Evolutionary conservation across 164 flowering plant genomes (phyloP).

Genomic region (Aristolochia fimbriata): DNA sequence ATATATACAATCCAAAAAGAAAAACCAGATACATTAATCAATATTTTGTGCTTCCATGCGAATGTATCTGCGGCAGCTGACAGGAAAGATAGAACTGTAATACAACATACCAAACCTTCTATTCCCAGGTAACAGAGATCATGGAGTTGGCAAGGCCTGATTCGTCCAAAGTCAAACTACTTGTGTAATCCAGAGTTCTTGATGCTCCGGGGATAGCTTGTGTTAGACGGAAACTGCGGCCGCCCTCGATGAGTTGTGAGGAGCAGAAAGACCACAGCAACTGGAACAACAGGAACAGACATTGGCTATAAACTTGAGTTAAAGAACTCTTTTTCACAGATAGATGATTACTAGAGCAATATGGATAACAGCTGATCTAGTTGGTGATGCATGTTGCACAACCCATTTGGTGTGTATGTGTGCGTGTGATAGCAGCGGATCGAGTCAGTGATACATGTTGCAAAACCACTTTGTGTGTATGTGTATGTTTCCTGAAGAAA

Average conservation of each 20-base stretch:
- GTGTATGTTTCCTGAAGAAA: too few relatives aligned
- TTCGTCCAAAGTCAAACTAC: constrained; percentile 50
- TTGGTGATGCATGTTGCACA: too few relatives aligned
- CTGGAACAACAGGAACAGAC: constrained; percentile 29
- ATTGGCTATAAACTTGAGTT: too few relatives aligned
- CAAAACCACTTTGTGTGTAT: too few relatives aligned
- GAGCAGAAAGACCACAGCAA: constrained; percentile 90
- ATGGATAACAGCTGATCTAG: neutral
- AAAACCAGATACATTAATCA: too few relatives aligned
- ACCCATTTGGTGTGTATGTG: too few relatives aligned
- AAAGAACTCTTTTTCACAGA: too few relatives aligned
- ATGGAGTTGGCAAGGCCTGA: constrained; percentile 82
- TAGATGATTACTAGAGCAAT: neutral
- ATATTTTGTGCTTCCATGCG: too few relatives aligned
- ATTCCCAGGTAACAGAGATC: constrained; percentile 84
- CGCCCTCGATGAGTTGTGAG: constrained; percentile 50
- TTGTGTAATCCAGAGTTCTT: constrained; percentile 52
- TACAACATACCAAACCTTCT: constrained; percentile 7
- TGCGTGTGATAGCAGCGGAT: neutral
- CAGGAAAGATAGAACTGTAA: too few relatives aligned
- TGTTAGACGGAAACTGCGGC: constrained; percentile 52
- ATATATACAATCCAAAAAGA: too few relatives aligned
- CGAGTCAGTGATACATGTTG: too few relatives aligned
- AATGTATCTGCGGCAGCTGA: too few relatives aligned
- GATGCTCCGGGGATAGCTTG: constrained; percentile 89